Evolutionary conservation across 2,329 filamentous ascomycete species (phyloP).

Genomic region (Colletotrichum filicis): DNA sequence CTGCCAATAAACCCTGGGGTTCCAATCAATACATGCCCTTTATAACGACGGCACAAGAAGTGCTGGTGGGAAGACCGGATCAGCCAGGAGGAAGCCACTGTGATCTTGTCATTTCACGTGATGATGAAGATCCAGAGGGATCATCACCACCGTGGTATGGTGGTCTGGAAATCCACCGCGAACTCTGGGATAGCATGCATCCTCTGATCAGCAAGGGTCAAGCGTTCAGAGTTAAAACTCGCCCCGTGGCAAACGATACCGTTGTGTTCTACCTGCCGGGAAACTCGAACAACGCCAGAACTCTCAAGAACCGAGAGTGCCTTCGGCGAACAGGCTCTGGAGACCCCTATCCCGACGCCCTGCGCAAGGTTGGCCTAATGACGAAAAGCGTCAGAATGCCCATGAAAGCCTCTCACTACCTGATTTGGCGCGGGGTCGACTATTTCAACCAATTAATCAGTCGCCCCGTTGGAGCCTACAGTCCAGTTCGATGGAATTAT

Average conservation of each 20-base stretch:
- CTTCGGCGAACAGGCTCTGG: not conserved
- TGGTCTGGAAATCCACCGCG: slow-evolving; percentile 22
- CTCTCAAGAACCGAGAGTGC: not conserved
- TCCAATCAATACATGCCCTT: slow-evolving; percentile 41
- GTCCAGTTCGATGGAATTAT: slow-evolving; percentile 15
- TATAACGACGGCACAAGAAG: slow-evolving; percentile 40
- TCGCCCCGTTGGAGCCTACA: not conserved
- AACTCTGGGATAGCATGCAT: slow-evolving; percentile 13
- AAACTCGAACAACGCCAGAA: not conserved
- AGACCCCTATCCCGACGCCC: slow-evolving; percentile 18
- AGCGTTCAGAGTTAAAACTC: not conserved
- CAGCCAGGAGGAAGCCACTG: slow-evolving; percentile 1
- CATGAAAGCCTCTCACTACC: not conserved
- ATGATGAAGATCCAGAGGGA: not conserved
- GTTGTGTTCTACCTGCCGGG: slow-evolving; percentile 29
- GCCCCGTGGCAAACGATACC: not conserved
- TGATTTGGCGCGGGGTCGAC: slow-evolving; percentile 31
- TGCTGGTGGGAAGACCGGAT: slow-evolving; percentile 38
- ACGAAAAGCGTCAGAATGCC: not conserved
- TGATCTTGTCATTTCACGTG: slow-evolving; percentile 8
- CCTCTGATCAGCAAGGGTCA: not conserved
- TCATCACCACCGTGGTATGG: slow-evolving; percentile 20
- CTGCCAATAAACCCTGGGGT: slow-evolving; percentile 34
- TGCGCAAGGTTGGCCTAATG: slow-evolving; percentile 1
- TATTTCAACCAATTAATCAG: slow-evolving; percentile 21